These are phyloP conservation scores for Aquilaria yunnanensis DNA, from an alignment of 345 rosid species.

Conservation along the genomic window DNA sequence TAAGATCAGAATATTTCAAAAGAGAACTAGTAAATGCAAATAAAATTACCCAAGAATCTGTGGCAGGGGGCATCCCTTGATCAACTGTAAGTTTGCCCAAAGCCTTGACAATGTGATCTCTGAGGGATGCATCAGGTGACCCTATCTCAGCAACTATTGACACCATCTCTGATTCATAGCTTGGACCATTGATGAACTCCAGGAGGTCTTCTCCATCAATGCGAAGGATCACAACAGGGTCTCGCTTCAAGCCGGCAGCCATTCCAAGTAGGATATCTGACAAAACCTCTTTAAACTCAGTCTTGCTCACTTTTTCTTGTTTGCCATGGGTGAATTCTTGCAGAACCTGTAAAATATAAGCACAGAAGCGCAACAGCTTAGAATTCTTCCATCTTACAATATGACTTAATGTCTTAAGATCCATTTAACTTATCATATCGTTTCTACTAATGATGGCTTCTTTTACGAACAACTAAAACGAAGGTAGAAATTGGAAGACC, in stretches of 20 bases:
- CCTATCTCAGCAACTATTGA: constrained; percentile 44
- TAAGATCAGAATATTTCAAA: no score
- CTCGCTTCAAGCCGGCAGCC: constrained; percentile 93
- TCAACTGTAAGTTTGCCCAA: constrained; percentile 66
- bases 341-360: constrained; percentile 39
- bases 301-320: constrained; percentile 67
- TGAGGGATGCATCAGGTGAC: constrained; percentile 34
- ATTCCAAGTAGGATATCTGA: constrained; percentile 77
- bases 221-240: constrained; percentile 82
- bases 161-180: constrained; percentile 53
- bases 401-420: no score
- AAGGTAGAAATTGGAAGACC: no score
- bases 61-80: constrained; percentile 79
- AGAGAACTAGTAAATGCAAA: no score
- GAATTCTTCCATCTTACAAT: no score
- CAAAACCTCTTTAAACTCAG: constrained; percentile 70
- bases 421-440: no score
- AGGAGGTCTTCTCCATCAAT: constrained; percentile 86
- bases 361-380: neutral
- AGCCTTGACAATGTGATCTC: constrained; percentile 41
- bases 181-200: constrained; percentile 60
- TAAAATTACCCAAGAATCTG: constrained; percentile 64
- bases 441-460: no score
- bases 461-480: no score
- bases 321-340: constrained; percentile 80